These are phyloP conservation scores for Gossypium anomalum DNA, from an alignment of 345 rosid genomes.

Conservation along the genomic window DNA sequence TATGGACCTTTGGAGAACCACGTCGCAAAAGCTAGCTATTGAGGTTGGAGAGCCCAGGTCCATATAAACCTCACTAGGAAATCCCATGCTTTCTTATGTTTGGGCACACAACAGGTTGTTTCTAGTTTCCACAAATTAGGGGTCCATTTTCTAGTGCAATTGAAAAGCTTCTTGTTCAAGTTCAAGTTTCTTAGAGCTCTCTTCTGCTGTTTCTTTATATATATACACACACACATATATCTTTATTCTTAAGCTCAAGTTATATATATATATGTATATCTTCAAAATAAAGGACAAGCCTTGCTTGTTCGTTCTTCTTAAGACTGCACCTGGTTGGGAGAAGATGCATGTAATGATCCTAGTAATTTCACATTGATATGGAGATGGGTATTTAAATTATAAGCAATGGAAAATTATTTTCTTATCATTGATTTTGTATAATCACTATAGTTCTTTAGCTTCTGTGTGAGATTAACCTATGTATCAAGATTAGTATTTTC, in stretches of 20 bases:
- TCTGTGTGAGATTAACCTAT: background rate
- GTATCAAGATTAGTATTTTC: background rate
- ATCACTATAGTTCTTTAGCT: background rate
- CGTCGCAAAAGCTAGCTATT: too few species aligned
- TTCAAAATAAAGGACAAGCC: background rate
- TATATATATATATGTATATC: background rate
- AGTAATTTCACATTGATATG: background rate
- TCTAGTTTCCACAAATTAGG: background rate
- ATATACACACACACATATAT: too few species aligned
- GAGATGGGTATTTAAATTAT: background rate
- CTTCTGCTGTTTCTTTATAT: background rate
- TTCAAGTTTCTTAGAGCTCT: background rate
- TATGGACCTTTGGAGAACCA: too few species aligned
- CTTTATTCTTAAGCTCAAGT: too few species aligned
- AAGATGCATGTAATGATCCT: background rate
- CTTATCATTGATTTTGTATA: background rate
- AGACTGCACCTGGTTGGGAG: background rate
- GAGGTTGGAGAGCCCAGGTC: too few species aligned
- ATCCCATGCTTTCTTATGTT: too few species aligned
- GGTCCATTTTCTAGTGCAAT: background rate
- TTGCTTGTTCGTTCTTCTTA: background rate
- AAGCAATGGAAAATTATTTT: background rate
- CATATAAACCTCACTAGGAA: too few species aligned
- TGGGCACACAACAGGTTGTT: too few species aligned
- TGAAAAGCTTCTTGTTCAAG: background rate